A percentile compares a stretch with the other conserved stretches of the same genome.
Evolutionary conservation across 306 rosid genomes (phyloP).

Genomic region (Sindora glabra): DNA sequence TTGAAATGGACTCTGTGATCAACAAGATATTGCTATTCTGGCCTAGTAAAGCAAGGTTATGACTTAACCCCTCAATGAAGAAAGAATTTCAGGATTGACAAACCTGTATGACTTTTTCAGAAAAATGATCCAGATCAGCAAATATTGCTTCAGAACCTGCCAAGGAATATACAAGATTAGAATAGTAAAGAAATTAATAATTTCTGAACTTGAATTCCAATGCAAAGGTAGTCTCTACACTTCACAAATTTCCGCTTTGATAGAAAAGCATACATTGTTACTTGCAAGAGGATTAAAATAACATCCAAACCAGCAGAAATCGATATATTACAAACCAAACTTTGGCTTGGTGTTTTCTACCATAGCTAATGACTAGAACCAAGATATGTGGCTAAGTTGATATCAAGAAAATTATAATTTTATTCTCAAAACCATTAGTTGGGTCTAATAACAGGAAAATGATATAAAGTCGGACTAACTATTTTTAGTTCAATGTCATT

Average conservation of each 20-base stretch:
- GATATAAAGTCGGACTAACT: neutral
- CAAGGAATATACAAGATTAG: constrained; percentile 18
- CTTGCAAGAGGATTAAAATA: neutral
- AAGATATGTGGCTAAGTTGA: neutral
- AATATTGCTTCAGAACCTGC: constrained; percentile 98
- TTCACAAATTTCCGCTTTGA: neutral
- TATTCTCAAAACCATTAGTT: neutral
- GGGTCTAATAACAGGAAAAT: neutral
- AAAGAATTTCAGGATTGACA: constrained; percentile 6
- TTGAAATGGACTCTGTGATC: too few relatives aligned
- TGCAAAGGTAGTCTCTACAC: neutral
- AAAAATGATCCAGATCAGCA: constrained; percentile 94
- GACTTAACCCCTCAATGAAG: neutral
- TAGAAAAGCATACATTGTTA: neutral
- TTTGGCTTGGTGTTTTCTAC: neutral
- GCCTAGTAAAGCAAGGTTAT: neutral
- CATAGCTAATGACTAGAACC: neutral
- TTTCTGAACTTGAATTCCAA: neutral
- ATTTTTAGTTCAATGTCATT: neutral
- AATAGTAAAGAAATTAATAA: neutral
- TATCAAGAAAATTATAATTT: neutral
- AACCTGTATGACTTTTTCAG: constrained; percentile 85
- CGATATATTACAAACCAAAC: neutral
- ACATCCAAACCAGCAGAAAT: neutral
- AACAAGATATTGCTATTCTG: too few relatives aligned